phyloP scores from a whole-genome alignment of 2,329 filamentous ascomycete genomes.

The Fusarium foetens region DNA sequence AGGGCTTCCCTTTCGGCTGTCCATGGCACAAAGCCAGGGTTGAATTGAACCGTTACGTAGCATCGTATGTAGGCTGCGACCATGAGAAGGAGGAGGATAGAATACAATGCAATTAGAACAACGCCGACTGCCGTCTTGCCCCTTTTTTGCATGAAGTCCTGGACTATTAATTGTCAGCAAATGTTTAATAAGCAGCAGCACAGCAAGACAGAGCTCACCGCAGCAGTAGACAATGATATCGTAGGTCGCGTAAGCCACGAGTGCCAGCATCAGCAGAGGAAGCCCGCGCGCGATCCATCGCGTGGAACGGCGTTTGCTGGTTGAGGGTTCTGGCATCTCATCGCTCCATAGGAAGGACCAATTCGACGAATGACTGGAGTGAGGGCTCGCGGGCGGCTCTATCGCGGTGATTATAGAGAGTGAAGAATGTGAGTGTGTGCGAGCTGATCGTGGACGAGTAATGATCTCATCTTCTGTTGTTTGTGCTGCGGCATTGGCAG shows the following conservation, averaged over 20 bases:
- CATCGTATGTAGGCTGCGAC: conserved; percentile 76
- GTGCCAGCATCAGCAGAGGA: conserved; percentile 73
- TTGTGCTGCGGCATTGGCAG: conserved; percentile 6
- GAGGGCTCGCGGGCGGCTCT: neutral
- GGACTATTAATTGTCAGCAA: conserved; percentile 55
- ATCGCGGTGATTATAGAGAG: neutral
- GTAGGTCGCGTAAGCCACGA: conserved; percentile 77
- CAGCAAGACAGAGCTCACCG: conserved; percentile 59
- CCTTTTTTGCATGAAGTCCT: conserved; percentile 70
- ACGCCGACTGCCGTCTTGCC: conserved; percentile 68
- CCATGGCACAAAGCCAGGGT: conserved; percentile 79
- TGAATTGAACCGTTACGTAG: conserved; percentile 67
- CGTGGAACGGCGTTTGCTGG: conserved; percentile 45
- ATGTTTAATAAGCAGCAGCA: neutral
- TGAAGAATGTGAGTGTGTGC: neutral
- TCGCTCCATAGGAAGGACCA: conserved; percentile 34
- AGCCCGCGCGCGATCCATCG: conserved; percentile 65
- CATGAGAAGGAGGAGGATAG: conserved; percentile 75
- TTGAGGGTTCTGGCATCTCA: conserved; percentile 47
- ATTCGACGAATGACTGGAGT: neutral
- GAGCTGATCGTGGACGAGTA: conserved; percentile 1
- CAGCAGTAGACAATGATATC: conserved; percentile 74
- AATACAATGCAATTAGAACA: conserved; percentile 77
- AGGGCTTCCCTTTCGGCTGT: conserved; percentile 50
- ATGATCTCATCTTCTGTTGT: conserved; percentile 27